Percentiles rank a stretch among this genome's conserved stretches.
Evolutionary conservation across 2,329 filamentous ascomycete species (phyloP).

Genomic region (Orbilia quercus): DNA sequence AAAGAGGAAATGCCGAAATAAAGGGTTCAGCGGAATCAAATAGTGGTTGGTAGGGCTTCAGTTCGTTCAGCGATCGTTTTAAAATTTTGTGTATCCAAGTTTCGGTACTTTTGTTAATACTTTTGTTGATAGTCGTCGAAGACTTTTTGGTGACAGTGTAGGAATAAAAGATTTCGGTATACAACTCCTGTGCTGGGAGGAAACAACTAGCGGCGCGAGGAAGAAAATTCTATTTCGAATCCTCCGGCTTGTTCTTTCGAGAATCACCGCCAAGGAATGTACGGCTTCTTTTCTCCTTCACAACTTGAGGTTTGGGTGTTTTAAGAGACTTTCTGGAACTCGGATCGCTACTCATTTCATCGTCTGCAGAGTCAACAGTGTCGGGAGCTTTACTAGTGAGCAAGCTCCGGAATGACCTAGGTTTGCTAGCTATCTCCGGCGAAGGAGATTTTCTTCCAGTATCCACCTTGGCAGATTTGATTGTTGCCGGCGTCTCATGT

Average conservation of each 20-base stretch:
- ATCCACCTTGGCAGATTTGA: constrained; percentile 41
- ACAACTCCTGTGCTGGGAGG: neutral
- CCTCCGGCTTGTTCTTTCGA: constrained; percentile 41
- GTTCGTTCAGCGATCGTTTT: constrained; percentile 27
- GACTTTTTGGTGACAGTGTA: constrained; percentile 16
- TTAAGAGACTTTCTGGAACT: constrained; percentile 39
- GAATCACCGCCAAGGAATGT: constrained; percentile 44
- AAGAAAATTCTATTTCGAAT: constrained; percentile 43
- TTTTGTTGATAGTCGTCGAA: constrained; percentile 12
- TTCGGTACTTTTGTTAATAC: constrained; percentile 25
- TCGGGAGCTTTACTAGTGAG: constrained; percentile 44
- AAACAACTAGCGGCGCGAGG: constrained; percentile 10
- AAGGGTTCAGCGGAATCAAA: constrained; percentile 18
- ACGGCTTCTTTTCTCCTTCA: constrained; percentile 53
- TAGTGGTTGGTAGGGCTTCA: constrained; percentile 6
- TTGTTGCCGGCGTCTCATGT: constrained; percentile 29
- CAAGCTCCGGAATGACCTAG: constrained; percentile 47
- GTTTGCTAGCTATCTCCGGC: constrained; percentile 33
- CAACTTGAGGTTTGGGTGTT: constrained; percentile 28
- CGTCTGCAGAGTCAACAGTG: constrained; percentile 48
- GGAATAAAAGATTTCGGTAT: neutral
- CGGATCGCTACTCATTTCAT: constrained; percentile 45
- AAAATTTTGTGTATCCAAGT: constrained; percentile 42
- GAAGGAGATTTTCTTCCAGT: constrained; percentile 52
- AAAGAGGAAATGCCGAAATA: constrained; percentile 3